Conservation (phyloP, 78 protist genomes). For the Monocercomonoides exilis region DNA sequence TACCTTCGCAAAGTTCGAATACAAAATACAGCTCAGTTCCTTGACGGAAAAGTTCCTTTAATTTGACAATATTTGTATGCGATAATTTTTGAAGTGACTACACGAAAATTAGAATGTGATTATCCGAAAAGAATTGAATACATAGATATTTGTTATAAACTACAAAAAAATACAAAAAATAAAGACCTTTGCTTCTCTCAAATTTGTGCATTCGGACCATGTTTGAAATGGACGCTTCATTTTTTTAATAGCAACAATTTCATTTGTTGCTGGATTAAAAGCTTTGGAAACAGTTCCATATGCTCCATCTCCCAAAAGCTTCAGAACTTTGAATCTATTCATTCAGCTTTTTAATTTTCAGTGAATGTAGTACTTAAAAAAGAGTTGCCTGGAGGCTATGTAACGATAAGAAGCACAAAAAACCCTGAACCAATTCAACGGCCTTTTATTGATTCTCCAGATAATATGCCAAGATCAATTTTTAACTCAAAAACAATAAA, state of each 20-base stretch:
- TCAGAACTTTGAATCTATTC: conserved; percentile 52
- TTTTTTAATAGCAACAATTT: conserved; percentile 43
- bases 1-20: conserved; percentile 27
- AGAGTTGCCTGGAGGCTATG: too few species aligned
- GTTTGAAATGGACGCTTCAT: neutral
- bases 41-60: conserved; percentile 5
- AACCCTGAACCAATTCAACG: too few species aligned
- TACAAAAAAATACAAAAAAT: too few species aligned
- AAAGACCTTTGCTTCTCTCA: conserved; percentile 8
- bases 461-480: too few species aligned
- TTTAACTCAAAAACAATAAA: too few species aligned
- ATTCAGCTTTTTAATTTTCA: too few species aligned
- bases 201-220: neutral
- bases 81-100: conserved; percentile 19
- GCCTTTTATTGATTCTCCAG: too few species aligned
- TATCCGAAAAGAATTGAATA: too few species aligned
- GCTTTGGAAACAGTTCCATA: conserved; percentile 63
- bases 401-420: too few species aligned
- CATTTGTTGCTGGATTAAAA: conserved; percentile 37
- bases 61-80: conserved; percentile 29
- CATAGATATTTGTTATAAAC: too few species aligned
- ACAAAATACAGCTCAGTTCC: conserved; percentile 18
- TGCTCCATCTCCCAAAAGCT: conserved; percentile 68
- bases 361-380: too few species aligned
- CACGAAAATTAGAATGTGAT: neutral